Base-by-base conservation (phyloP, 1,139 yeast genomes). In the Magnusiomyces clavatus region DNA sequence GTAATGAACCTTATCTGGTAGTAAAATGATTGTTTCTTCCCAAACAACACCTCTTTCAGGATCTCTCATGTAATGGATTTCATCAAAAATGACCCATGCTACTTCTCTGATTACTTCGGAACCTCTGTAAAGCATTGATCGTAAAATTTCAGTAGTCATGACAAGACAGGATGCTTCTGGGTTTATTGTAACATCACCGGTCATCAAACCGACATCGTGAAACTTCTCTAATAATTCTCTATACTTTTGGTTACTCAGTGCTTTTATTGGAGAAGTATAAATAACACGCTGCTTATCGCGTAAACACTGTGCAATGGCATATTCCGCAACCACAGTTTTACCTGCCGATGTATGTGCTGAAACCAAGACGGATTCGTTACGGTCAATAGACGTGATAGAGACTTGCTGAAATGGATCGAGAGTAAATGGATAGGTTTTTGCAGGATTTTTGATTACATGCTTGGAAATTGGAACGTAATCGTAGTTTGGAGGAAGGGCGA, bases 261-360 rank as follows among this genome's bases (percentile, higher is more conserved):
- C 96, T 64, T 89, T 89, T 61, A 89, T 89, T 4, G 97, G 97
- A 0, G 96, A 88, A 0, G 97, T 89, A 64, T 89, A 89, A 49
- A 89, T 88, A 2, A 94, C 89, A 63, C 88, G 86, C 34, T 95
- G 89, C 88, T 86, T 87, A 62, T 86, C 86, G 63, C 96, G 74
- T 54, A 82, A 77, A 1, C 96, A 90, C 87, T 87, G 86, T 1
- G 96, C 96, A 62, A 89, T 88, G 4, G 96, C 96, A 64, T 89
- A 89, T 65, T 89, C 96, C 0, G 96, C 96, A 24, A 87, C 94
- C 6, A 87, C 96, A 0, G 96, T 87, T 64, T 87, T 87, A 68
- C 96, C 96, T 0, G 96, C 96, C 5, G 95, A 87, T 0, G 96
- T 87, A 65, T 92, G 99, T 0, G 99, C 99, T 24, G 97, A 90